Evolutionary conservation across 2,329 filamentous ascomycete genomes (phyloP), one percentile per base, ranked within the genome.

Genomic region (Orbilia blumenaviensis): DNA sequence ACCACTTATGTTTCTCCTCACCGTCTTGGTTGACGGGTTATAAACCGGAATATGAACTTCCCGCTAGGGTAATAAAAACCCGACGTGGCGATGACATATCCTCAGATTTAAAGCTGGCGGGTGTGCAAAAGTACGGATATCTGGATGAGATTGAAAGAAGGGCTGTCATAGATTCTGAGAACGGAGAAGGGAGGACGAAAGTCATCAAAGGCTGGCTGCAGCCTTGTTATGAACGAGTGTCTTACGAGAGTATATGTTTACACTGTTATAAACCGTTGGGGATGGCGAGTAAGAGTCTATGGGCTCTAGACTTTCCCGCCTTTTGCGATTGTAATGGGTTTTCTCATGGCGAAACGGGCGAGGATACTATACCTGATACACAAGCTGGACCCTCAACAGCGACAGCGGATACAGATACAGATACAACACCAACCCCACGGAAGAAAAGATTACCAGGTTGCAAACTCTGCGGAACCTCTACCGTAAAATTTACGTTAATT

Each of bases 21-120:
- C 66, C 56, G 0, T 54, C 58, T 6, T 71, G 66, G 66, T n/a
- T 71, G n/a, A 21, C 27, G 3, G 66, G 66, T 4, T 54, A 71
- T 46, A 71, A 71, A n/a, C 66, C 66, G 21, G 66, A 71, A 56
- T 71, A 71, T 36, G 66, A 71, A n/a, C 23, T 56, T 2, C 66
- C 66, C 4, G 8, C 3, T 2, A 34, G 66, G 6, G 9, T 63
- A 3, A 62, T 71, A 27, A 50, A 60, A 6, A 71, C 56, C 0
- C 38, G 66, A 16, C 34, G 58, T 6, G 66, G 58, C 2, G 46
- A 38, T 10, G 56, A 63, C 46, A 71, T 71, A 7, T 34, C 44
- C 0, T 63, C 56, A 4, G 46, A 62, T 54, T 18, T 60, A n/a
- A 71, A 71, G 8, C 16, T 71, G 10, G 56, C 34, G 0, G 66